Base-by-base conservation (phyloP, 75 land plant genomes). In the Pinus albicaulis region DNA sequence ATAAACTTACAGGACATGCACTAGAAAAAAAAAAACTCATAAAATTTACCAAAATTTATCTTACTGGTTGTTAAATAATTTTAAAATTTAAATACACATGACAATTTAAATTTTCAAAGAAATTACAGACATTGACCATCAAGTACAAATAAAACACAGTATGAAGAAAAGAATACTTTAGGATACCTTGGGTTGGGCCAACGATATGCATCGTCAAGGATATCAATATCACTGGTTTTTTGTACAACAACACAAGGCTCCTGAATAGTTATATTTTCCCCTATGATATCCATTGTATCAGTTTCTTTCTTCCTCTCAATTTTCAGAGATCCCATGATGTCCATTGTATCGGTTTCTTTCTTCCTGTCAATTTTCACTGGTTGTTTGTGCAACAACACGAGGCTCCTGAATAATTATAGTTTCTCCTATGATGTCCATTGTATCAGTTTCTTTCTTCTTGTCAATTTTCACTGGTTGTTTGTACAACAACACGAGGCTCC, bases 161-260 rank as follows among this genome's bases (percentile, higher is more conserved):
- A 55, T 24, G 8, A 61, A 25, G 23, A 73, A 73, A 73, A 24
- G 5, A 61, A 56, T 7, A 19, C 65, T 62, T 59, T 31, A 76
- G 19, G 24, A 16, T 22, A 88, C 92, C 92, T 85, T 55, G 91
- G 92, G 74, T 90, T 84, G 7, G 88, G 91, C 92, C 91, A 90
- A 4, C 91, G 78, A 57, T 90, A 88, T 6, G 88, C 92, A 73
- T 90, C 92, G 44, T 90, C 92, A 23, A 90, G 78, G n/a, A 90
- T 83, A 76, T 90, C 91, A 26, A 90, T 81, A 25, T 88, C 92
- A 60, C 88, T 90, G 16, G 79, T 82, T 22, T 90, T 90, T 74
- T 90, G 91, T 15, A 90, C 91, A 25, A 90, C 92, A 28, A 90
- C 83, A 55, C 88, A 73, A 13, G 92, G 90, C 79, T 85, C 88